Evolutionary conservation across 345 rosid genomes (phyloP).

Genomic region (Durio zibethinus): DNA sequence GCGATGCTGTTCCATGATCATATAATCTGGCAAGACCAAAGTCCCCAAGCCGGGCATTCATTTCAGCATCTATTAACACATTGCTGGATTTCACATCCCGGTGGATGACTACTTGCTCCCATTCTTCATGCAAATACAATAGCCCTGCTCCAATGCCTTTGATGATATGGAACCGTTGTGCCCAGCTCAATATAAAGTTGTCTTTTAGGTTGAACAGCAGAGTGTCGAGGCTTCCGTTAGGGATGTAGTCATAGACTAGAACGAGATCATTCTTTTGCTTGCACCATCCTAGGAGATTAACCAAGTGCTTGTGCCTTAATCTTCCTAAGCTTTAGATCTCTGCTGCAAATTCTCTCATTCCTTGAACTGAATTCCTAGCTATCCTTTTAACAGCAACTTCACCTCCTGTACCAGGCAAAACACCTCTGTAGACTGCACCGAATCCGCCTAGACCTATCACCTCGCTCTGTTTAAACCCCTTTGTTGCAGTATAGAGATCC

Average conservation of each 20-base stretch:
- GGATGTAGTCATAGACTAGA: slow-evolving; percentile 61
- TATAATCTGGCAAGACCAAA: slow-evolving; percentile 72
- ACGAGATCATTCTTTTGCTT: slow-evolving; percentile 52
- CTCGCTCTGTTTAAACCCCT: slow-evolving; percentile 55
- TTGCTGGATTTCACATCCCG: slow-evolving; percentile 79
- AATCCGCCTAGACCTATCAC: slow-evolving; percentile 70
- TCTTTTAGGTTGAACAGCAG: slow-evolving; percentile 32
- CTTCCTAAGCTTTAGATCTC: slow-evolving; percentile 67
- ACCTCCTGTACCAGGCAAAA: slow-evolving; percentile 27
- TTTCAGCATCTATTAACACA: slow-evolving; percentile 58
- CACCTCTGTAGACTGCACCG: slow-evolving; percentile 58
- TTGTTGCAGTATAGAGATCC: slow-evolving; percentile 54
- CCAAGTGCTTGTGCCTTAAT: slow-evolving; percentile 57
- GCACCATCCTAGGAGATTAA: slow-evolving; percentile 73
- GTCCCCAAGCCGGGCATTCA: slow-evolving; percentile 63
- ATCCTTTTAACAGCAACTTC: slow-evolving; percentile 67
- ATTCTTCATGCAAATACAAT: slow-evolving; percentile 58
- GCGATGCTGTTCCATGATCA: slow-evolving; percentile 53
- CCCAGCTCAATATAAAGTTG: slow-evolving; percentile 44
- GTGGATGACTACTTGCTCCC: slow-evolving; percentile 73
- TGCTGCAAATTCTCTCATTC: slow-evolving; percentile 66
- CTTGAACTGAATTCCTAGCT: slow-evolving; percentile 49
- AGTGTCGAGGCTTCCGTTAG: slow-evolving; percentile 59
- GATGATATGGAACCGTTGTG: slow-evolving; percentile 49
- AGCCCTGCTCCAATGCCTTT: slow-evolving; percentile 62